Conservation (phyloP, 2,329 filamentous ascomycete species). For the Beauveria sp. region DNA sequence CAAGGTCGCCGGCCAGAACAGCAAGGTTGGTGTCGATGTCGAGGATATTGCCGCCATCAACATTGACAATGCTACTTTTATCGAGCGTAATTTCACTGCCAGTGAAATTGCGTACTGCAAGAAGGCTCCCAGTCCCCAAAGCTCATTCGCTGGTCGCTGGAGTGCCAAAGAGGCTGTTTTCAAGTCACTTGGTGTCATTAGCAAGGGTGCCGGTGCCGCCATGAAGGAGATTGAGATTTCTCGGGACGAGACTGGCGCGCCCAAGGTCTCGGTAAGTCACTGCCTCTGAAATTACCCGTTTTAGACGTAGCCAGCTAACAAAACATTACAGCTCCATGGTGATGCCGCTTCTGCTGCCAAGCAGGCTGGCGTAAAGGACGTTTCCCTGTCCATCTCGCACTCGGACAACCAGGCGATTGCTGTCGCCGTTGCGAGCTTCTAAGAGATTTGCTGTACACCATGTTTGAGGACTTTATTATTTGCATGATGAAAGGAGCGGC, state of each 20-base stretch:
- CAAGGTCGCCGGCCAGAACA: slow-evolving; percentile 47
- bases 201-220: slow-evolving; percentile 81
- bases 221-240: slow-evolving; percentile 93
- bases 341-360: slow-evolving; percentile 77
- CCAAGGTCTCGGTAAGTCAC: slow-evolving; percentile 70
- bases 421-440: slow-evolving; percentile 80
- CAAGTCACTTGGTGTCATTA: slow-evolving; percentile 84
- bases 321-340: slow-evolving; percentile 63
- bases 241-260: slow-evolving; percentile 73
- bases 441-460: slow-evolving; percentile 20
- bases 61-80: slow-evolving; percentile 87
- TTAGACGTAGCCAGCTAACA: slow-evolving; percentile 29
- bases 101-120: slow-evolving; percentile 82
- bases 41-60: slow-evolving; percentile 84
- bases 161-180: slow-evolving; percentile 98
- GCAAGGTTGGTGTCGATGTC: slow-evolving; percentile 88
- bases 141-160: slow-evolving; percentile 93
- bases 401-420: slow-evolving; percentile 91
- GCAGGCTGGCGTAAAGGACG: slow-evolving; percentile 76
- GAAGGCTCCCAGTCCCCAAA: slow-evolving; percentile 69
- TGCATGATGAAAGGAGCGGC: slow-evolving; percentile 2
- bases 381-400: slow-evolving; percentile 93
- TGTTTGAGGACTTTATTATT: slow-evolving; percentile 2
- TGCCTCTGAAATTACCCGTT: neutral
- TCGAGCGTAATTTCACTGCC: slow-evolving; percentile 88